A percentile compares a stretch with the other conserved stretches of the same genome.
phyloP scores from a whole-genome alignment of 2,329 filamentous ascomycete species.

The Aurifilum marmelostoma region DNA sequence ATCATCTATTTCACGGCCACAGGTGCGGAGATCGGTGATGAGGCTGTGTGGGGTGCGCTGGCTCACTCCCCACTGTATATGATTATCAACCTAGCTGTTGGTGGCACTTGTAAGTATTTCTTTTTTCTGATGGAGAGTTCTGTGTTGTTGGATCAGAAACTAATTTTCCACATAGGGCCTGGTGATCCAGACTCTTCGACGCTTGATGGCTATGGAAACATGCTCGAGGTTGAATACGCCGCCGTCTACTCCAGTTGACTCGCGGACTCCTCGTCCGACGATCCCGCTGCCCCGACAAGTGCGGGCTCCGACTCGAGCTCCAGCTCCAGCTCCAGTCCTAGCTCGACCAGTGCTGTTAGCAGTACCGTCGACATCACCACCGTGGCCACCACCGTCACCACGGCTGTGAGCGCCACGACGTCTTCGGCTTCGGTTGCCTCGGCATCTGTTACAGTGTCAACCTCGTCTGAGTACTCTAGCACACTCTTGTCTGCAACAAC shows the following conservation, averaged over 20 bases:
- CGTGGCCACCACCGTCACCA: background rate
- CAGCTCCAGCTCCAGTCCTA: background rate
- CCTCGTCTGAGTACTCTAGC: slow-evolving; percentile 8
- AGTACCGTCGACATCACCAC: background rate
- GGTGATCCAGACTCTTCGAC: slow-evolving; percentile 48
- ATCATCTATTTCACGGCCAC: slow-evolving; percentile 47
- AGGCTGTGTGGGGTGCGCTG: slow-evolving; percentile 52
- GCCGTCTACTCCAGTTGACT: slow-evolving; percentile 33
- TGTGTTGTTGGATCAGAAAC: slow-evolving; percentile 17
- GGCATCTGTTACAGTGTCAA: slow-evolving; percentile 10
- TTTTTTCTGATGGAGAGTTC: background rate
- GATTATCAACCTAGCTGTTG: slow-evolving; percentile 60
- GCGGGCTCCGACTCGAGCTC: background rate
- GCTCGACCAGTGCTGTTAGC: slow-evolving; percentile 6
- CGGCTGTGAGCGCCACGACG: background rate
- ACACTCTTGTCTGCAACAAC: slow-evolving; percentile 15
- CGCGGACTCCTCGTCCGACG: slow-evolving; percentile 19
- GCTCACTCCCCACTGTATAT: slow-evolving; percentile 55
- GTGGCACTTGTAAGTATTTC: slow-evolving; percentile 53
- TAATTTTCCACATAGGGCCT: slow-evolving; percentile 40
- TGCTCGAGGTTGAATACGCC: slow-evolving; percentile 38
- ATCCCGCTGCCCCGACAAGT: slow-evolving; percentile 10
- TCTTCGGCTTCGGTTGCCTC: slow-evolving; percentile 4
- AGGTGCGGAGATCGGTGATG: slow-evolving; percentile 49
- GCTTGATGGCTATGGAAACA: slow-evolving; percentile 33